These are phyloP conservation scores for Eremothecium sinecaudum DNA, from an alignment of 1,139 yeast genomes.

Conservation along the genomic window DNA sequence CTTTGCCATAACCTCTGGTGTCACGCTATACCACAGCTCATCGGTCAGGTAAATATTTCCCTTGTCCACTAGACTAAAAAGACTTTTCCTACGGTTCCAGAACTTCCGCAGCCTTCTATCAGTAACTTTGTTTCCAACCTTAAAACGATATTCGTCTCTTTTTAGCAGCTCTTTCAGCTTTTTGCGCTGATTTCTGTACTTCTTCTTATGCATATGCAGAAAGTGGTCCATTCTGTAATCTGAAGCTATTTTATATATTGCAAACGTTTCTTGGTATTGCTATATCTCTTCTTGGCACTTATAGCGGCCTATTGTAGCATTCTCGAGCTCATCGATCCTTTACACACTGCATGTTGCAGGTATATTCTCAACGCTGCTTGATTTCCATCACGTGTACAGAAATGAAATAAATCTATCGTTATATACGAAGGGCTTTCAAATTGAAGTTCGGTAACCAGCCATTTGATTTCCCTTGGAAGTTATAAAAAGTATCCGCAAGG, in stretches of 20 bases:
- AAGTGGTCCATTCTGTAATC: constrained; percentile 10
- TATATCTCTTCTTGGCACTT: no score
- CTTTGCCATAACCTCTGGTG: constrained; percentile 69
- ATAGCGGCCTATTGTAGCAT: no score
- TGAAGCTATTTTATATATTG: background rate
- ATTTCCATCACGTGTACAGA: no score
- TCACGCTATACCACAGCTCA: constrained; percentile 85
- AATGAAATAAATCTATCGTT: no score
- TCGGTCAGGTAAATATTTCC: constrained; percentile 64
- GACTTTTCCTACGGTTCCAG: constrained; percentile 20
- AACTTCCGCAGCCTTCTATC: constrained; percentile 19
- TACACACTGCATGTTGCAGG: no score
- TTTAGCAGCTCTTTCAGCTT: constrained; percentile 11
- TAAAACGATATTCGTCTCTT: constrained; percentile 12
- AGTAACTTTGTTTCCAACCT: constrained; percentile 5
- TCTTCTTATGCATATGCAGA: constrained; percentile 13
- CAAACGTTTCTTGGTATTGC: background rate
- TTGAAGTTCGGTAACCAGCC: no score
- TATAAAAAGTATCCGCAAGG: no score
- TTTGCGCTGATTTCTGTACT: constrained; percentile 14
- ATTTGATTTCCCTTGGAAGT: no score
- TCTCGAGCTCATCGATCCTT: no score
- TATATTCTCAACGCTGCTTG: no score
- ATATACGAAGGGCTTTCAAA: no score
- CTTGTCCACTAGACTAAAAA: constrained; percentile 34